Percentiles rank a stretch among this genome's conserved stretches.
Conservation (phyloP, 371 early-diverging fungal genomes). For the Parasitella parasitica region DNA sequence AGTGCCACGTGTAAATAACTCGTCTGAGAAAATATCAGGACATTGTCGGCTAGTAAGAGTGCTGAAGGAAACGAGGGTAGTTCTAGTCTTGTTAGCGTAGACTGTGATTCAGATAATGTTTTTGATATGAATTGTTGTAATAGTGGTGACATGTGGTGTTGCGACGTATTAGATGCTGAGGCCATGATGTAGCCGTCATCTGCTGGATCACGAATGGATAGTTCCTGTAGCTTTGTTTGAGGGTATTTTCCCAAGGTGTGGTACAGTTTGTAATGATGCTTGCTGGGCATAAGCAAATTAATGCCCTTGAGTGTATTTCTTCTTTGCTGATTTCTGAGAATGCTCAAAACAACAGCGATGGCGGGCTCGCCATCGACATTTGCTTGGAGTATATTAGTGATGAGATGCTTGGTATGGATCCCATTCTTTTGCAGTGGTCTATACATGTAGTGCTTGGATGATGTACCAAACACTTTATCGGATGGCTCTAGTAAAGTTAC, state of each 20-base stretch:
- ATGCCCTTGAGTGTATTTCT: neutral
- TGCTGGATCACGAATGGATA: slow-evolving; percentile 20
- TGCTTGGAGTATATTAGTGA: neutral
- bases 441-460: neutral
- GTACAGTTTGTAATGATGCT: neutral
- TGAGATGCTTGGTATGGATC: neutral
- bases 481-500: slow-evolving; percentile 12
- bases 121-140: neutral
- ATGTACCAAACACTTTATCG: neutral
- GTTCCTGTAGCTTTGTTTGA: neutral
- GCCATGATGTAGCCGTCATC: slow-evolving; percentile 13
- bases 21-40: slow-evolving; percentile 10
- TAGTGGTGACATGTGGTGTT: neutral
- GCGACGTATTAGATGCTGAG: neutral
- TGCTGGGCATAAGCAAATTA: neutral
- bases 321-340: slow-evolving; percentile 8
- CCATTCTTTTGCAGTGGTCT: neutral
- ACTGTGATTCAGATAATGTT: slow-evolving; percentile 5
- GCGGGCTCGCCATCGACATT: neutral
- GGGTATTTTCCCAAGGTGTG: neutral
- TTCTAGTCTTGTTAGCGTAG: slow-evolving; percentile 14
- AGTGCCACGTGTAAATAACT: slow-evolving; percentile 13
- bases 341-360: neutral
- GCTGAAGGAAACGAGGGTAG: slow-evolving; percentile 24
- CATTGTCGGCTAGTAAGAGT: neutral